Base-by-base conservation (phyloP, 768 basidiomycete species). In the Amanita inopinata region DNA sequence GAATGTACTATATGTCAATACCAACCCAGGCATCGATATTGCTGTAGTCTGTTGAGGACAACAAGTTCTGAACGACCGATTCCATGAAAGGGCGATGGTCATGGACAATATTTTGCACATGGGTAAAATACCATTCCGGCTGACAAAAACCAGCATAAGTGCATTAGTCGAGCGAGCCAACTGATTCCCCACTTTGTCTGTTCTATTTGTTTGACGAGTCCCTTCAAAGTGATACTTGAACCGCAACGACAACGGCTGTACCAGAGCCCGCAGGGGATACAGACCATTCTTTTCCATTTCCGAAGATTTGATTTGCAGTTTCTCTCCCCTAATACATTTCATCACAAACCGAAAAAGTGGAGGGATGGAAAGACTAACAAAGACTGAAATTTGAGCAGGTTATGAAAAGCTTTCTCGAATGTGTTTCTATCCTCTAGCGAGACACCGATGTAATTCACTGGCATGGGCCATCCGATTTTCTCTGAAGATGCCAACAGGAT, bases 71-170 rank as follows among this genome's bases (percentile, higher is more conserved):
- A 14, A 94, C 63, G 33, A 83, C 66, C 6, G 62, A 63, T 37
- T 85, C 78, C 71, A 96, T 78, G 59, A 97, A 93, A 2, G 69
- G 60, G 18, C 76, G 71, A 47, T 97, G 92, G 44, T 94, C 87
- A 51, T 91, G 88, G 9, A 78, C 73, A 45, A 84, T 75, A 56
- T 98, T 93, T 36, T 88, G 70, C 17, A 98, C 67, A 57, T 97
- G 88, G 2, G 90, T 83, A 56, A 98, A 87, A 54, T 89, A 97
- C 89, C 93, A 98, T 59, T 98, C 96, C 1, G 96, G 94, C 90
- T 94, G 54, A 17, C 25, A 30, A 10, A 40, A 30, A 44, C 6
- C 24, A 18, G 25, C 31, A 39, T 31, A 30, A 40, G 43, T 27
- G 10, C 19, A 31, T 35, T 24, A 41, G 27, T 7, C 22, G 14